Base-by-base conservation (phyloP, 2,329 filamentous ascomycete genomes). In the Shiraia sp. region DNA sequence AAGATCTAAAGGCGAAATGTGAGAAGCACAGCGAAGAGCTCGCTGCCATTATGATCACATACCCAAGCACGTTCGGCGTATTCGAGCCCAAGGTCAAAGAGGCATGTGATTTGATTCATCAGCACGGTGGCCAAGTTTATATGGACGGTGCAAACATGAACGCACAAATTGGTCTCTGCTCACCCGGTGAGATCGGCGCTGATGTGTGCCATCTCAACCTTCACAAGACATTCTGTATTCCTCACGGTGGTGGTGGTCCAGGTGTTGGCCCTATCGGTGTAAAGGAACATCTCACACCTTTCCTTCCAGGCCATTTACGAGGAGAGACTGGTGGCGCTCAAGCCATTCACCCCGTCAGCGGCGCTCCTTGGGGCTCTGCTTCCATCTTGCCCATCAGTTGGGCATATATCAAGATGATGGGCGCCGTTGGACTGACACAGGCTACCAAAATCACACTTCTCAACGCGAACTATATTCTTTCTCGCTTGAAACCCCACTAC, bases 91-190 rank as follows among this genome's bases (percentile, higher is more conserved):
- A 85, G 52, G 82, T 96, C 68, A 93, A 90, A 75, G 82, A 87
- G 64, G 90, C 86, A 12, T 96, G 90, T 71, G 76, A 90, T 40
- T 76, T 95, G 22, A 90, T 97, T 13, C 92, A 97, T 73, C 72
- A 87, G 51, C 77, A 95, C 64, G 92, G 92, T 37, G 92, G 92
- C 8, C 89, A 95, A 65, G 92, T 97, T 12, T 97, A 96, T 77
- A 96, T 97, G 92, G 92, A 97, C 66, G 92, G 92, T 33, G 92
- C 92, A 53, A 97, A 97, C 75, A 93, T 96, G 90, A 97, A 96
- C 66, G 92, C 92, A 13, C 92, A 97, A 72, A 96, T 97, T 51
- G 92, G 92, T 10, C 80, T 97, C 9, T 96, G 90, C 75, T 95
- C 90, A 1, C 92, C 92, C 2, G 92, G 92, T 27, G 90, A 95